Conservation (phyloP, 176 grass and related monocot species). For the Bonia amplexicaulis region DNA sequence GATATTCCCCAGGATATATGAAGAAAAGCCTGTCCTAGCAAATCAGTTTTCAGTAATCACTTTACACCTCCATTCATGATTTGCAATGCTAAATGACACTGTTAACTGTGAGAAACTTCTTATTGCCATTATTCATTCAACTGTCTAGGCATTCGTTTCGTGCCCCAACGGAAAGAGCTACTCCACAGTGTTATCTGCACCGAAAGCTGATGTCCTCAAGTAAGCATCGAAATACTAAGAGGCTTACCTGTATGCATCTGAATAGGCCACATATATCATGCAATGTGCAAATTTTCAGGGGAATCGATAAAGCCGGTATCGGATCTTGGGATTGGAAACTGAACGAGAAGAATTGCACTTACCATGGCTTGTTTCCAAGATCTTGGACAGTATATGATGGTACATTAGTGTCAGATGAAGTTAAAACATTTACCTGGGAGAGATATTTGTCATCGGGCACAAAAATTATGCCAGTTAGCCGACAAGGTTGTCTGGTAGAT, state of each 20-base stretch:
- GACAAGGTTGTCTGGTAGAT: background rate
- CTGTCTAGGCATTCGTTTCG: slow-evolving; percentile 64
- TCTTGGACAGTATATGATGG: slow-evolving; percentile 92
- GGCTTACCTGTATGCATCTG: background rate
- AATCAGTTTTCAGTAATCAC: slow-evolving; percentile 88
- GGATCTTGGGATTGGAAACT: slow-evolving; percentile 95
- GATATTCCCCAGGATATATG: slow-evolving; percentile 65
- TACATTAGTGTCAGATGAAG: slow-evolving; percentile 9
- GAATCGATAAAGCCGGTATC: slow-evolving; percentile 42
- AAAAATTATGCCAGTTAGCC: background rate
- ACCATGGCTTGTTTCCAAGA: slow-evolving; percentile 81
- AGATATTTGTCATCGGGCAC: background rate
- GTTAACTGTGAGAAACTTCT: background rate
- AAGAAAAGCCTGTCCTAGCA: slow-evolving; percentile 71
- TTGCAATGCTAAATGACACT: background rate
- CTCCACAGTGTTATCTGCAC: slow-evolving; percentile 63
- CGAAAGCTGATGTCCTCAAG: slow-evolving; percentile 49
- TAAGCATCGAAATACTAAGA: slow-evolving; percentile 17
- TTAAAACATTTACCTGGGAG: background rate
- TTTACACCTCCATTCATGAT: background rate
- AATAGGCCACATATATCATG: background rate
- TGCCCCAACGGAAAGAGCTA: slow-evolving; percentile 59
- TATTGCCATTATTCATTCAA: background rate
- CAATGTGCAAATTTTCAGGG: slow-evolving; percentile 43
- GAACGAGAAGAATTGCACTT: slow-evolving; percentile 62